phyloP scores from a whole-genome alignment of 805 yeast species.

The Metschnikowia anglica region DNA sequence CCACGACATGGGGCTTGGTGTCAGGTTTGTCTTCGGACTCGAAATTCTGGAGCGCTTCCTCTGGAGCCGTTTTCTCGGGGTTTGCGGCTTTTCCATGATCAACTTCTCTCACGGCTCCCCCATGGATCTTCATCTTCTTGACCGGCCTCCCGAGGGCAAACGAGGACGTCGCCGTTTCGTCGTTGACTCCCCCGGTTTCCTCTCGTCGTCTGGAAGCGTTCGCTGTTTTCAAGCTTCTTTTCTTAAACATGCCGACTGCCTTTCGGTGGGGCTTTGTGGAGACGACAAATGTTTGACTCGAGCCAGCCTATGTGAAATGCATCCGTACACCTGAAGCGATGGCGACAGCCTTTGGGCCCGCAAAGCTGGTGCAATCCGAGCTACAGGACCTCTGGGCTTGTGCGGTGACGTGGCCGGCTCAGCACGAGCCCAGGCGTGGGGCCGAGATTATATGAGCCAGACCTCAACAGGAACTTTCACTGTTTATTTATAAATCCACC shows the following conservation, averaged over 20 bases:
- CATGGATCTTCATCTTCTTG: conserved; percentile 3
- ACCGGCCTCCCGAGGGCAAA: conserved; percentile 1
- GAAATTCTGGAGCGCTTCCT: not conserved
- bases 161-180: not conserved
- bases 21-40: not conserved
- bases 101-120: not conserved
- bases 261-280: not conserved
- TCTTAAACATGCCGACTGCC: conserved; percentile 18
- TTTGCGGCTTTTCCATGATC: not conserved
- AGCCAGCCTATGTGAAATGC: not conserved
- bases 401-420: no score
- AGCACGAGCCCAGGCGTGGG: no score
- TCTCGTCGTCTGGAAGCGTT: conserved; percentile 9
- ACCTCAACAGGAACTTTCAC: no score
- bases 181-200: not conserved
- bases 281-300: not conserved
- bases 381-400: no score
- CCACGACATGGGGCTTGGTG: conserved; percentile 8
- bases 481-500: no score
- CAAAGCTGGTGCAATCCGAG: not conserved
- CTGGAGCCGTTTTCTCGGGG: not conserved
- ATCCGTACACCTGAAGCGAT: conserved; percentile 10
- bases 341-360: not conserved
- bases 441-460: no score
- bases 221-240: conserved; percentile 14